Evolutionary conservation across 2,329 filamentous ascomycete genomes (phyloP).

Genomic region (Colletotrichum filicis): DNA sequence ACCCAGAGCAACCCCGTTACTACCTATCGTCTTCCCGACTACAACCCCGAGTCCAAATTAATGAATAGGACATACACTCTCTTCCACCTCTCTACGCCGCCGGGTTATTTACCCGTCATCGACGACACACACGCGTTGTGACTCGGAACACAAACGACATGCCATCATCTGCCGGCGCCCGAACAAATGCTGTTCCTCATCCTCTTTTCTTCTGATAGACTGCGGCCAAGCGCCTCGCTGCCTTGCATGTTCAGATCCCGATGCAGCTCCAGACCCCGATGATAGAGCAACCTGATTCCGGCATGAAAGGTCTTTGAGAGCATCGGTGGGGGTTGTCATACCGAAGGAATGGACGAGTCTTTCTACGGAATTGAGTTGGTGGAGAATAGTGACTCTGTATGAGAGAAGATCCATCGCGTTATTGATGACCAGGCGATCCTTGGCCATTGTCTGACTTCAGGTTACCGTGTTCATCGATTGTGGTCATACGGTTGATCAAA

Average conservation of each 20-base stretch:
- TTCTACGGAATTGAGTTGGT: background rate
- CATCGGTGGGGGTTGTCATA: background rate
- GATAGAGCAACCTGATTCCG: background rate
- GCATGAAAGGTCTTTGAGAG: background rate
- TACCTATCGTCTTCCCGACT: too few relatives aligned
- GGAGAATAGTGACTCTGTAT: background rate
- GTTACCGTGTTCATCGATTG: background rate
- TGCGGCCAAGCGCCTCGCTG: background rate
- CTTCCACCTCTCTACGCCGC: background rate
- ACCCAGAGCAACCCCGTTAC: too few relatives aligned
- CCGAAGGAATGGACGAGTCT: background rate
- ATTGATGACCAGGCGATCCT: too few relatives aligned
- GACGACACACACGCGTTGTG: background rate
- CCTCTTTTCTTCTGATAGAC: background rate
- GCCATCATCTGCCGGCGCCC: background rate
- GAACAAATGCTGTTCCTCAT: background rate
- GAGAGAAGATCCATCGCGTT: background rate
- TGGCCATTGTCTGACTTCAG: background rate
- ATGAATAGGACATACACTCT: background rate
- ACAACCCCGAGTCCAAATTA: background rate
- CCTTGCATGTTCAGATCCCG: background rate
- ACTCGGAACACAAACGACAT: background rate
- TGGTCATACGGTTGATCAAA: background rate
- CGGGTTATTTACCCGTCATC: background rate
- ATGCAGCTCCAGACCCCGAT: background rate